Conservation (phyloP, 805 yeast species). For the fission yeast (Schizosaccharomyces pombe) region DNA sequence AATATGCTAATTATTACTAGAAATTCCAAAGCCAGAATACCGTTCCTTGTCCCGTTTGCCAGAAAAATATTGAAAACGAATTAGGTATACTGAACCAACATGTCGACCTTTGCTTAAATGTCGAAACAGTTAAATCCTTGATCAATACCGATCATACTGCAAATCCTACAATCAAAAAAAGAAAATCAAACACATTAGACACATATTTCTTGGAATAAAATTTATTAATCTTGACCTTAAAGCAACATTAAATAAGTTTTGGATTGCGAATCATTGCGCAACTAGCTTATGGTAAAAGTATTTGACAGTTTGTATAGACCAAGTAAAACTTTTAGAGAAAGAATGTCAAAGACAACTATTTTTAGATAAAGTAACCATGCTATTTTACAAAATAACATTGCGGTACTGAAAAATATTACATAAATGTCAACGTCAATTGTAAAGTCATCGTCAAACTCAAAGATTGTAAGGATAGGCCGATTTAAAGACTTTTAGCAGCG, state of each 20-base stretch:
- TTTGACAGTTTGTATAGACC: too few species aligned
- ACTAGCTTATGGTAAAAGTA: too few species aligned
- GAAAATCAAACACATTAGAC: not conserved
- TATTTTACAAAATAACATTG: too few species aligned
- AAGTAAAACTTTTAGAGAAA: too few species aligned
- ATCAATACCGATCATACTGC: not conserved
- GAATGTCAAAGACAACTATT: too few species aligned
- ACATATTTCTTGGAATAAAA: not conserved
- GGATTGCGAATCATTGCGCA: not conserved
- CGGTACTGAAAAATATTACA: too few species aligned
- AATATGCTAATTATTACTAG: not conserved
- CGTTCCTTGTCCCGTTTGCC: slow-evolving; percentile 11
- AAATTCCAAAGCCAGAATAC: not conserved
- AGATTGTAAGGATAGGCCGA: not conserved
- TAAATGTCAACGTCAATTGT: too few species aligned
- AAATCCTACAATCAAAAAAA: not conserved
- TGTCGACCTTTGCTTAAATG: slow-evolving; percentile 12
- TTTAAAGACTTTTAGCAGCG: not conserved
- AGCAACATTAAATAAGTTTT: not conserved
- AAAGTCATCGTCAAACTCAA: too few species aligned
- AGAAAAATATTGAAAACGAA: slow-evolving; percentile 6
- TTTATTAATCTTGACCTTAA: not conserved
- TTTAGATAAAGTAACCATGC: too few species aligned
- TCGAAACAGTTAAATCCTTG: not conserved
- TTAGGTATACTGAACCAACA: slow-evolving; percentile 9